Evolutionary conservation across 2,329 filamentous ascomycete species (phyloP).

Genomic region (Monilinia aucupariae): DNA sequence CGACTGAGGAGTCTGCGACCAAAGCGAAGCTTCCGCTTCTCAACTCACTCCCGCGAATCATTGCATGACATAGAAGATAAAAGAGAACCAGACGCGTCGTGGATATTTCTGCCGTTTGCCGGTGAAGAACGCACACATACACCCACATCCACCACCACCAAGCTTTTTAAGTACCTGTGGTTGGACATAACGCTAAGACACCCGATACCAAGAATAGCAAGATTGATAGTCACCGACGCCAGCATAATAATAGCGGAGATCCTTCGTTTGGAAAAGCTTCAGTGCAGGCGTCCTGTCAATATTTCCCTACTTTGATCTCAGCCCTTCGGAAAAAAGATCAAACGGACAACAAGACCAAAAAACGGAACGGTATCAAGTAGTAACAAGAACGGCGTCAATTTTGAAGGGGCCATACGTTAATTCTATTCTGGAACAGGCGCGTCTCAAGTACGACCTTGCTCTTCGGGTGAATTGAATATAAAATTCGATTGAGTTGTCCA

Average conservation of each 20-base stretch:
- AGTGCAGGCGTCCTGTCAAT: slow-evolving; percentile 13
- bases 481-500: background rate
- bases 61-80: background rate
- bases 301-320: slow-evolving; percentile 17
- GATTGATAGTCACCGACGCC: background rate
- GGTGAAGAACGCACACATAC: background rate
- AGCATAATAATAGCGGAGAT: background rate
- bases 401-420: background rate
- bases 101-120: background rate
- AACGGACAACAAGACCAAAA: slow-evolving; percentile 22
- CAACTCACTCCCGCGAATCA: background rate
- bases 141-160: background rate
- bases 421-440: background rate
- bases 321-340: slow-evolving; percentile 25
- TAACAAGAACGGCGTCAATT: slow-evolving; percentile 9
- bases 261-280: slow-evolving; percentile 19
- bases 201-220: background rate
- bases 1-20: background rate
- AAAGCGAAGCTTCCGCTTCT: background rate
- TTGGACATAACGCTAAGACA: background rate
- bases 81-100: background rate
- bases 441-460: background rate
- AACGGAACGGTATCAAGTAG: slow-evolving; percentile 2
- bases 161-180: background rate
- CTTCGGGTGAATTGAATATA: background rate